Percentiles rank a stretch among this genome's conserved stretches.
Conservation (phyloP, 2,329 filamentous ascomycete species). For the Pleomassaria siparia region DNA sequence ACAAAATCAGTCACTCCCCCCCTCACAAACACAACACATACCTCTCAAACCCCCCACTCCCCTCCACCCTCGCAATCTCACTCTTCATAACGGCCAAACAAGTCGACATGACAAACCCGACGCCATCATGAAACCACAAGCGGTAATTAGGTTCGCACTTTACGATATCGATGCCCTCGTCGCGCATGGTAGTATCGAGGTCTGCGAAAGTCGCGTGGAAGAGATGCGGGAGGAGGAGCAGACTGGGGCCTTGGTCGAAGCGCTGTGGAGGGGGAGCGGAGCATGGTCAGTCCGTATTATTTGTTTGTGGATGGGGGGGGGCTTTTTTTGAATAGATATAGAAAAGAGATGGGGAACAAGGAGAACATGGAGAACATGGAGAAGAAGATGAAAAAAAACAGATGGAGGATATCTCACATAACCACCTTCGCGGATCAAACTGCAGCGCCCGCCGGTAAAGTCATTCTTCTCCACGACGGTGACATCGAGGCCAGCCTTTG, state of each 20-base stretch:
- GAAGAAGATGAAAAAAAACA: no score
- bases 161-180: conserved; percentile 66
- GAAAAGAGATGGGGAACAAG: no score
- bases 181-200: conserved; percentile 65
- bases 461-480: conserved; percentile 77
- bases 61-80: conserved; percentile 73
- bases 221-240: conserved; percentile 69
- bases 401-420: no score
- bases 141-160: conserved; percentile 78
- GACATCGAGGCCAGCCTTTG: conserved; percentile 69
- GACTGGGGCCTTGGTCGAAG: conserved; percentile 76
- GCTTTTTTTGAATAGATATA: no score
- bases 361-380: no score
- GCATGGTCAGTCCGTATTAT: conserved; percentile 7
- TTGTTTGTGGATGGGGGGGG: no score
- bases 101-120: conserved; percentile 64
- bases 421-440: conserved; percentile 61
- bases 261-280: conserved; percentile 51
- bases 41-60: conserved; percentile 71
- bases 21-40: no score
- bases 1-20: no score
- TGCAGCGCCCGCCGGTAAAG: conserved; percentile 72
- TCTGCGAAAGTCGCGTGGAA: conserved; percentile 71
- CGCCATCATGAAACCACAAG: conserved; percentile 71
- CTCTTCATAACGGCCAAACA: conserved; percentile 70